A percentile compares a stretch with the other conserved stretches of the same genome.
These are phyloP conservation scores for Orbilia blumenaviensis DNA, from an alignment of 2,329 filamentous ascomycete species.

Conservation along the genomic window DNA sequence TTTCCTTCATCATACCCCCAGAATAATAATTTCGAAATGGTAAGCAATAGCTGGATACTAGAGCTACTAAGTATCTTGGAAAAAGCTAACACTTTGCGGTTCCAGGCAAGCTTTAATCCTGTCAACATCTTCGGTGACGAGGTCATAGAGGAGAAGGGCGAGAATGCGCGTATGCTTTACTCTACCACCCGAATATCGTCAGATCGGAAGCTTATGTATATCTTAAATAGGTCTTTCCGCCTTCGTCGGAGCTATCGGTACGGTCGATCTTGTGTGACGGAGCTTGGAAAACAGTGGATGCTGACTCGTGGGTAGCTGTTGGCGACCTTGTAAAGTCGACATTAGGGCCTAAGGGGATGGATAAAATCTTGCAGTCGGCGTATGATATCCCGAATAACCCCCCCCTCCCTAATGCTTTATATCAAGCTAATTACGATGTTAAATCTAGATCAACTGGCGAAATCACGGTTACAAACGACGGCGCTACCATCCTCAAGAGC, in stretches of 20 bases:
- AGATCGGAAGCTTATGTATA: conserved; percentile 20
- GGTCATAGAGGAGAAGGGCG: conserved; percentile 96
- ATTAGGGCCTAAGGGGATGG: conserved; percentile 96
- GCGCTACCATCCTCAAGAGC: conserved; percentile 96
- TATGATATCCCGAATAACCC: conserved; percentile 65
- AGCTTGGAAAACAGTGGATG: not conserved
- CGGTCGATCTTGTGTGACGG: not conserved
- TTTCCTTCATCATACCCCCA: not conserved
- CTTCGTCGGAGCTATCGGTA: conserved; percentile 88
- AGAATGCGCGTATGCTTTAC: conserved; percentile 79
- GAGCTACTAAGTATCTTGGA: not conserved
- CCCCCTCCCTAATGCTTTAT: conserved; percentile 50
- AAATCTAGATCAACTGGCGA: conserved; percentile 81
- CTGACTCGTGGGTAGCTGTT: conserved; percentile 68
- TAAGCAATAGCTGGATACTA: not conserved
- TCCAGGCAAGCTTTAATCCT: conserved; percentile 75
- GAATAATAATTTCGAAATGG: conserved; percentile 25
- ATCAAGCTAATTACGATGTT: conserved; percentile 32
- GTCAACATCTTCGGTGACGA: conserved; percentile 98
- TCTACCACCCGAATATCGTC: not conserved
- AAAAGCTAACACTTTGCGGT: conserved; percentile 11
- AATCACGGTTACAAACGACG: conserved; percentile 98
- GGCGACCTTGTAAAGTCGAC: conserved; percentile 98
- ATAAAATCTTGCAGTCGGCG: conserved; percentile 97
- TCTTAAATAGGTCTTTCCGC: conserved; percentile 72